phyloP scores from a whole-genome alignment of 2,329 filamentous ascomycete species.

The Alternaria longipes region DNA sequence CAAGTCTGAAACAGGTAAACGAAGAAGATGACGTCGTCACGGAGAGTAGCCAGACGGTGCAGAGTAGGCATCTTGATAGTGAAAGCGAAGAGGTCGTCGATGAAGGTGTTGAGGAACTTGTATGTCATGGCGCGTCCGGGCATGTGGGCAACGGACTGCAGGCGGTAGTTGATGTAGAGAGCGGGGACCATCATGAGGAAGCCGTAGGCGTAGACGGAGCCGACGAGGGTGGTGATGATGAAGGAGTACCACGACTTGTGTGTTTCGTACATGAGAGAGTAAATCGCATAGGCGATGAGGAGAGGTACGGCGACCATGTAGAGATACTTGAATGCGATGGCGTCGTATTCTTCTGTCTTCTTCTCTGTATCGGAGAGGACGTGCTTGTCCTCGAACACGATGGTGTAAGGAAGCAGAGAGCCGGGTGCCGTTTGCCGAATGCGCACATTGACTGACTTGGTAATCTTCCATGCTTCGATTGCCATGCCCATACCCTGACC shows the following conservation, averaged over 20 bases:
- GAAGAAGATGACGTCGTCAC: constrained; percentile 98
- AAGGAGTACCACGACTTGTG: constrained; percentile 99
- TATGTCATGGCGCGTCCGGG: constrained; percentile 95
- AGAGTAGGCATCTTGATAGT: constrained; percentile 99
- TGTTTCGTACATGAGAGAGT: constrained; percentile 89
- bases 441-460: constrained; percentile 90
- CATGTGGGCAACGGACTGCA: constrained; percentile 94
- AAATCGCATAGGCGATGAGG: constrained; percentile 85
- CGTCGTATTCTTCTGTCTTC: constrained; percentile 98
- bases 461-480: constrained; percentile 92
- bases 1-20: constrained; percentile 95
- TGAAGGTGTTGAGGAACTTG: constrained; percentile 98
- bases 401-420: constrained; percentile 77
- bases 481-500: constrained; percentile 86
- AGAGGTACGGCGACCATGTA: constrained; percentile 92
- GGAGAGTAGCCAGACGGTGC: constrained; percentile 88
- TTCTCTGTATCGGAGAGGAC: constrained; percentile 93
- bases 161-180: constrained; percentile 98
- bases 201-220: constrained; percentile 95
- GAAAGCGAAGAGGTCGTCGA: constrained; percentile 97
- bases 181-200: constrained; percentile 99
- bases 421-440: constrained; percentile 73
- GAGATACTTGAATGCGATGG: constrained; percentile 97
- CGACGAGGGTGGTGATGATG: constrained; percentile 92
- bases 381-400: constrained; percentile 96